A percentile compares a stretch with the other conserved stretches of the same genome.
These are phyloP conservation scores for Trebouxia sp. DNA, from an alignment of 139 green algal genomes.

Conservation along the genomic window DNA sequence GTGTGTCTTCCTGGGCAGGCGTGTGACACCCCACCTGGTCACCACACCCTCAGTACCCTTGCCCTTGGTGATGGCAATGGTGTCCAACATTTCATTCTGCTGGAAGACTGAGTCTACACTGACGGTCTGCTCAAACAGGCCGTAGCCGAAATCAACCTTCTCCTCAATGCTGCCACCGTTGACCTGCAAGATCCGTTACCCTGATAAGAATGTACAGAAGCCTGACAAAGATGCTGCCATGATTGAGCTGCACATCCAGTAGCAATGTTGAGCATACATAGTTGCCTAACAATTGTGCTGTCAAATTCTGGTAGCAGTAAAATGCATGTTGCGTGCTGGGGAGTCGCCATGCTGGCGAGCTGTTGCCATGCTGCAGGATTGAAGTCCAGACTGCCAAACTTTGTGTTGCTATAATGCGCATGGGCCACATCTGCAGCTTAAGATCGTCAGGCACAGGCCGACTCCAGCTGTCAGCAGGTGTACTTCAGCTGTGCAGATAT, in stretches of 20 bases:
- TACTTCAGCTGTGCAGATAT: not conserved
- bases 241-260: not conserved
- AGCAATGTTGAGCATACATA: not conserved
- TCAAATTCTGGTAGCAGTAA: no score
- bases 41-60: constrained; percentile 97
- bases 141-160: constrained; percentile 97
- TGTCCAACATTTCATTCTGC: constrained; percentile 98
- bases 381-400: no score
- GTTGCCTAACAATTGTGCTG: not conserved
- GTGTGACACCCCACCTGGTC: constrained; percentile 96
- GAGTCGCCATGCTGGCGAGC: no score
- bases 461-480: not conserved
- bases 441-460: no score
- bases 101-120: constrained; percentile 87
- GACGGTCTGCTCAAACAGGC: constrained; percentile 95
- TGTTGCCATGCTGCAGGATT: no score
- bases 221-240: not conserved
- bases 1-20: constrained; percentile 99
- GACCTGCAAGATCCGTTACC: constrained; percentile 57
- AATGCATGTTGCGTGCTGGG: no score
- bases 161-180: constrained; percentile 90
- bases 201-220: not conserved
- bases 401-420: no score
- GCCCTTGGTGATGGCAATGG: constrained; percentile 96
- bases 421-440: no score